Conservation (phyloP, 305 asterid species). For the Fraxinus albicans region DNA sequence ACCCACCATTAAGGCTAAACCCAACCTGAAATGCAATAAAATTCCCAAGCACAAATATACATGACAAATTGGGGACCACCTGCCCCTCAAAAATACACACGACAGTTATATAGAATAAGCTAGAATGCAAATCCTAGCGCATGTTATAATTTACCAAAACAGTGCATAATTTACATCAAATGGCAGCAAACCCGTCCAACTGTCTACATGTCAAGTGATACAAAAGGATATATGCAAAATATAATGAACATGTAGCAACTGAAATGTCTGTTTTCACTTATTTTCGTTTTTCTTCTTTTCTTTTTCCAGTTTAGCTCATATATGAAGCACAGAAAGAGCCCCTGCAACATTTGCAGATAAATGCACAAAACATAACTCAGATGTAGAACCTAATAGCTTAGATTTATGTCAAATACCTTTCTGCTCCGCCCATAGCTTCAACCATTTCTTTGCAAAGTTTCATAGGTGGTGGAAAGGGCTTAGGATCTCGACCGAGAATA, state of each 20-base stretch:
- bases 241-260: not conserved
- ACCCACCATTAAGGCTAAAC: not conserved
- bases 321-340: not conserved
- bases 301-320: not conserved
- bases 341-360: not conserved
- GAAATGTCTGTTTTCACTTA: not conserved
- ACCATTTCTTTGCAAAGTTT: constrained; percentile 99
- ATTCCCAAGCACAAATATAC: not conserved
- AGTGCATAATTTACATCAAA: not conserved
- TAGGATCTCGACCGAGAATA: constrained; percentile 95
- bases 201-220: not conserved
- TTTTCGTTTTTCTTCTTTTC: not conserved
- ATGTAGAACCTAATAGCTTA: not conserved
- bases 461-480: constrained; percentile 99
- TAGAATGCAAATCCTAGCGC: not conserved
- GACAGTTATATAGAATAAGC: not conserved
- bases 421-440: constrained; percentile 99
- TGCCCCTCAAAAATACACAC: not conserved
- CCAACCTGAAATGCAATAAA: not conserved
- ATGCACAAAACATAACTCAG: not conserved
- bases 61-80: not conserved
- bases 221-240: not conserved
- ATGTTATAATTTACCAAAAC: not conserved
- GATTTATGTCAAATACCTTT: constrained; percentile 52
- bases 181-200: not conserved